Evolutionary conservation across 371 early-diverging fungal species (phyloP), one percentile per base, ranked within the genome.

Genomic region (Haplosporangium sp.): DNA sequence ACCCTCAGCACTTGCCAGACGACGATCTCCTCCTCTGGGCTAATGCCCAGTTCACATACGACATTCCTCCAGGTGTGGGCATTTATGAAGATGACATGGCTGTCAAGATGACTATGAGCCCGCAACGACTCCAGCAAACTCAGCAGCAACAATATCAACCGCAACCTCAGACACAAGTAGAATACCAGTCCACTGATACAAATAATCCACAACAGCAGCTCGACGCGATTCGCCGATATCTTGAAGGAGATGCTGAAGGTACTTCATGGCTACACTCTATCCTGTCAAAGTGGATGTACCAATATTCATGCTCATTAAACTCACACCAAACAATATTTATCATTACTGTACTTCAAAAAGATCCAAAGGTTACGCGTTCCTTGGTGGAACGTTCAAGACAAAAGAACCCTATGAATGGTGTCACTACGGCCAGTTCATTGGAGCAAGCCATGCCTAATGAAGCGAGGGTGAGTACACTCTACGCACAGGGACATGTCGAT

Each of bases 1-100:
- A 79, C 29, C 64, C 69, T 13, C 65, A 79, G 43, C 64, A 79
- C 57, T 21, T 79, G 42, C 65, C 73, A 16, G 79, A 79, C 59
- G 86, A 86, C 60, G 89, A 89, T 69, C 76, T 89, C 59, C 83
- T 86, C 10, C 80, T 91, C 14, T 93, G 94, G 94, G 86, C 92
- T 20, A 91, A 90, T 67, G 90, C 91, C 20, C 90, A 91, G 73
- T 92, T 92, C 73, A 88, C 86, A 45, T 88, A 89, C 56, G 92
- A 92, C 64, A 83, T 76, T 52, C 73, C 87, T 14, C 55, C 59
- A 1, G 72, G 59, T 4, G 55, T 63, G 40, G 64, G 69, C 41
- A 37, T 64, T 54, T 62, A 63, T 43, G 79, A 79, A 54, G 79
- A 73, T 54, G 75, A 70, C 11, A 54, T 80, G 11, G 81, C 66